A percentile compares a stretch with the other conserved stretches of the same genome.
phyloP scores from a whole-genome alignment of 306 rosid genomes.

The Corylus heterophylla region DNA sequence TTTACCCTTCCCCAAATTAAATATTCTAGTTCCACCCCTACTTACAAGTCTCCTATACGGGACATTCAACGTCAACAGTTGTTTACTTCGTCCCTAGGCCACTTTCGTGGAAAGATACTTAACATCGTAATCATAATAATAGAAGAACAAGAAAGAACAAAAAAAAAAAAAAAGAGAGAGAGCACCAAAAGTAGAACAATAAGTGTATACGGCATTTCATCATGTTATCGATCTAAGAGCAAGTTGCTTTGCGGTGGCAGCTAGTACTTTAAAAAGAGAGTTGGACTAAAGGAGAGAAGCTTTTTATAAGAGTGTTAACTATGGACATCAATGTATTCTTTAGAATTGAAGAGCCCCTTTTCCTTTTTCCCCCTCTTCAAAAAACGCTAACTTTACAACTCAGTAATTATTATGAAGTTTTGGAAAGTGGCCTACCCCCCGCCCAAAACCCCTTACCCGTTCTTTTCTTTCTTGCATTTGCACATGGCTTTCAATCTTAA shows the following conservation, averaged over 20 bases:
- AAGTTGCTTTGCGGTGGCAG: constrained; percentile 22
- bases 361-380: constrained; percentile 3
- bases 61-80: no score
- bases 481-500: constrained; percentile 16
- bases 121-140: background rate
- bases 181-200: constrained; percentile 8
- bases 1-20: no score
- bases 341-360: background rate
- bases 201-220: constrained; percentile 9
- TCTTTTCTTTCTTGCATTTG: constrained; percentile 1
- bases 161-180: background rate
- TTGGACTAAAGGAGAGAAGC: constrained; percentile 36
- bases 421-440: background rate
- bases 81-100: background rate
- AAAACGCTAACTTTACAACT: constrained; percentile 29
- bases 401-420: constrained; percentile 20
- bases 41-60: no score
- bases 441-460: no score
- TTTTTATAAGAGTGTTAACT: constrained; percentile 19
- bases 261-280: constrained; percentile 25
- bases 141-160: background rate
- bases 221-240: background rate
- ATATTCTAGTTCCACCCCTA: no score
- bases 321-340: constrained; percentile 13
- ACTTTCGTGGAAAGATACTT: background rate